Evolutionary conservation across 768 basidiomycete species (phyloP).

Genomic region (Kwoniella mangroviensis): DNA sequence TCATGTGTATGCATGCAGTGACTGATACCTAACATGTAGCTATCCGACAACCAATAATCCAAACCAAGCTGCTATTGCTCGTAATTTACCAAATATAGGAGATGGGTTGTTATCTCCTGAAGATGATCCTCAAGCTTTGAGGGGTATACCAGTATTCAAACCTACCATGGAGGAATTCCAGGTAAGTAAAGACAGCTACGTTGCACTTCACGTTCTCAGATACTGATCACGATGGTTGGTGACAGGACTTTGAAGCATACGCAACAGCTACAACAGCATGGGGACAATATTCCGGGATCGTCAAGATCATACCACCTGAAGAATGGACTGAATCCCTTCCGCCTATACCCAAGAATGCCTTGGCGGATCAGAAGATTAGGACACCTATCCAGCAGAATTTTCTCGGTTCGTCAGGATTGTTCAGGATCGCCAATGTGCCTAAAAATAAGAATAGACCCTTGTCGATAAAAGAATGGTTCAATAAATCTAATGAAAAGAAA

Average conservation of each 20-base stretch:
- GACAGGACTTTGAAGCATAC: constrained; percentile 78
- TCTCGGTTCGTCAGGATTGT: constrained; percentile 80
- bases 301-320: constrained; percentile 92
- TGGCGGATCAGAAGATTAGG: constrained; percentile 76
- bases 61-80: constrained; percentile 14
- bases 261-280: constrained; percentile 85
- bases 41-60: constrained; percentile 51
- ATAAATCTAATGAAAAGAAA: constrained; percentile 46
- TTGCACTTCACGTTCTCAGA: not conserved
- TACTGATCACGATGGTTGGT: too few species aligned
- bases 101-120: constrained; percentile 49
- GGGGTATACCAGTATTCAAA: constrained; percentile 93
- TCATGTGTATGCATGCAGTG: not conserved
- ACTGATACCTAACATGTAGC: constrained; percentile 29
- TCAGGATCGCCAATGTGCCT: constrained; percentile 87
- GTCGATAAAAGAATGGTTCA: constrained; percentile 55
- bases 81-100: constrained; percentile 20
- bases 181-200: constrained; percentile 48
- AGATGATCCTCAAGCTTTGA: constrained; percentile 53
- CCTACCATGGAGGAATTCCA: constrained; percentile 89
- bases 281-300: constrained; percentile 88
- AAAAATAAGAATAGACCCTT: constrained; percentile 61
- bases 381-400: constrained; percentile 93
- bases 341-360: constrained; percentile 67
- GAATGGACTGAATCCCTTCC: constrained; percentile 85